phyloP scores from a whole-genome alignment of 2,329 filamentous ascomycete genomes.

The Venturia effusa region DNA sequence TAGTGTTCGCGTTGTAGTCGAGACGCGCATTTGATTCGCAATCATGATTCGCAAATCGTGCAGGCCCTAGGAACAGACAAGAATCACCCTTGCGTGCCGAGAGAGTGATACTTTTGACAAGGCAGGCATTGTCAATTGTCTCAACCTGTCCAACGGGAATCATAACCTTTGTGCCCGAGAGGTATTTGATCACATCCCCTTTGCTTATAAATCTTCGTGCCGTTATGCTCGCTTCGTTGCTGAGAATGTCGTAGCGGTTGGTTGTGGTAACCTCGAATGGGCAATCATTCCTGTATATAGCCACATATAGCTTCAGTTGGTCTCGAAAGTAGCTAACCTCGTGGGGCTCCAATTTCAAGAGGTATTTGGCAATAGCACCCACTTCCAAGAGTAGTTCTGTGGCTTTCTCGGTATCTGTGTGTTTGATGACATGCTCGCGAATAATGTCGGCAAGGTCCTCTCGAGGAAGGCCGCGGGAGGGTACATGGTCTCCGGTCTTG shows the following conservation, averaged over 20 bases:
- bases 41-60: constrained; percentile 94
- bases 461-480: constrained; percentile 66
- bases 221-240: constrained; percentile 77
- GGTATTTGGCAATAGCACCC: constrained; percentile 51
- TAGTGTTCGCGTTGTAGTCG: constrained; percentile 70
- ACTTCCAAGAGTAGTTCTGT: constrained; percentile 58
- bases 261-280: constrained; percentile 90
- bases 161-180: constrained; percentile 81
- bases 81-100: constrained; percentile 85
- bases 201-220: constrained; percentile 69
- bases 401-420: constrained; percentile 59
- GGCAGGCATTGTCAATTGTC: constrained; percentile 66
- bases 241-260: constrained; percentile 87
- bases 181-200: constrained; percentile 80
- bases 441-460: constrained; percentile 51
- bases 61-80: constrained; percentile 87
- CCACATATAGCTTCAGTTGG: constrained; percentile 82
- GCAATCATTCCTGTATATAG: constrained; percentile 86
- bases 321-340: constrained; percentile 79
- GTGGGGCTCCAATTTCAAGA: constrained; percentile 56
- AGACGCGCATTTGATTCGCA: constrained; percentile 86
- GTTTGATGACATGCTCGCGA: constrained; percentile 57
- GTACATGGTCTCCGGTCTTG: constrained; percentile 85
- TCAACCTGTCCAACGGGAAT: constrained; percentile 89
- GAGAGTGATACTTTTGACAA: constrained; percentile 95